phyloP scores from a whole-genome alignment of 495 filamentous ascomycete genomes.

The Podospora pseudopauciseta region DNA sequence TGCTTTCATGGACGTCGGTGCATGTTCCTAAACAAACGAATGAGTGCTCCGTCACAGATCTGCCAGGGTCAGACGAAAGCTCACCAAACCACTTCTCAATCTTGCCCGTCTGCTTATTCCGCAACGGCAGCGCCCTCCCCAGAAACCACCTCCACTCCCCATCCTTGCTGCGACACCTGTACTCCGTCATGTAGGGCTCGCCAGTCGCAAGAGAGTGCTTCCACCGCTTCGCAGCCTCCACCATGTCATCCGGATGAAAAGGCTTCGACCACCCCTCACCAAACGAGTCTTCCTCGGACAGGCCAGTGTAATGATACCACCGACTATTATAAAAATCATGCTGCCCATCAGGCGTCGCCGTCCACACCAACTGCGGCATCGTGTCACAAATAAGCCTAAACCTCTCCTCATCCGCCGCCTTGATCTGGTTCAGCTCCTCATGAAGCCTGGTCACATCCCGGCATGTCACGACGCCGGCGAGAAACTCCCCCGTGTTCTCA shows the following conservation, averaged over 20 bases:
- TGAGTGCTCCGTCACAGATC: too few relatives aligned
- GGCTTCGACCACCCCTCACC: constrained; percentile 40
- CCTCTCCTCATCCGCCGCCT: constrained; percentile 58
- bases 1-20: constrained; percentile 62
- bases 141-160: constrained; percentile 73
- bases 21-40: constrained; percentile 41
- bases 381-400: constrained; percentile 68
- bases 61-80: neutral
- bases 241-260: constrained; percentile 57
- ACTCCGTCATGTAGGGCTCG: constrained; percentile 61
- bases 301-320: constrained; percentile 70
- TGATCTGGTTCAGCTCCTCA: constrained; percentile 57
- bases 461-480: constrained; percentile 61
- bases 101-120: constrained; percentile 53
- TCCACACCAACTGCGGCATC: constrained; percentile 69
- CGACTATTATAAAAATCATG: constrained; percentile 65
- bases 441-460: constrained; percentile 61
- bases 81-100: constrained; percentile 71
- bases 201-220: constrained; percentile 57
- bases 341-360: constrained; percentile 53
- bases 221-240: constrained; percentile 50
- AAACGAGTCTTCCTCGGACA: constrained; percentile 50
- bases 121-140: constrained; percentile 59
- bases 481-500: constrained; percentile 58
- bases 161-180: constrained; percentile 57